Evolutionary conservation across 2,329 filamentous ascomycete species (phyloP).

Genomic region (Corinectria fuckeliana): DNA sequence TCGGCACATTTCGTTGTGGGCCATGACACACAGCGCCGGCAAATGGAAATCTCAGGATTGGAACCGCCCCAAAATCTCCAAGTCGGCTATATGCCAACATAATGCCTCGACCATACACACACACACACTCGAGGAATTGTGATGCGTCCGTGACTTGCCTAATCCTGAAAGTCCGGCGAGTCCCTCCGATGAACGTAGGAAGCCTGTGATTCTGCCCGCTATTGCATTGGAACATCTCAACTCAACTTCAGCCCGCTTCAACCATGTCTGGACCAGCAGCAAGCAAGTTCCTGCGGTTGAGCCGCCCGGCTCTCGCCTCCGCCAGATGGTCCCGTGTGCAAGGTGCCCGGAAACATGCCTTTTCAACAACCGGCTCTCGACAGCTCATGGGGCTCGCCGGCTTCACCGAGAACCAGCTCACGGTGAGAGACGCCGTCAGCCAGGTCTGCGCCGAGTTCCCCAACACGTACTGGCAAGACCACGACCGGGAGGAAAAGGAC

Average conservation of each 20-base stretch:
- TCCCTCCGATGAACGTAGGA: constrained; percentile 15
- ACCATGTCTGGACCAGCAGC: constrained; percentile 23
- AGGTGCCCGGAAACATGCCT: constrained; percentile 21
- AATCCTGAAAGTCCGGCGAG: constrained; percentile 8
- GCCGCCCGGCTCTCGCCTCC: constrained; percentile 15
- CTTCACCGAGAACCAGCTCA: constrained; percentile 76
- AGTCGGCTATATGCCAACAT: constrained; percentile 20
- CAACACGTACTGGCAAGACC: constrained; percentile 78
- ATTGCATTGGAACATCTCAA: background rate
- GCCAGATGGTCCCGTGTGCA: background rate
- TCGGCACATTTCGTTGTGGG: background rate
- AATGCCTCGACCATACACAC: background rate
- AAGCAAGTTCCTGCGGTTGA: constrained; percentile 13
- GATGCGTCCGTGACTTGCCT: constrained; percentile 6
- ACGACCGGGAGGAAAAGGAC: constrained; percentile 72
- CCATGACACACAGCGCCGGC: background rate
- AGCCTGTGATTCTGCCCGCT: background rate
- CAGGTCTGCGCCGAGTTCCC: constrained; percentile 75
- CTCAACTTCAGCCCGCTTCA: background rate
- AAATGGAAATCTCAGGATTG: too few species aligned
- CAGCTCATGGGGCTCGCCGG: constrained; percentile 73
- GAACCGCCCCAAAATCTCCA: background rate
- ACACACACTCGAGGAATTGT: background rate
- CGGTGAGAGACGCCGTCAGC: constrained; percentile 72
- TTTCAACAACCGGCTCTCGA: constrained; percentile 45